Evolutionary conservation across 2,329 filamentous ascomycete genomes (phyloP).

Genomic region (Venturia effusa): DNA sequence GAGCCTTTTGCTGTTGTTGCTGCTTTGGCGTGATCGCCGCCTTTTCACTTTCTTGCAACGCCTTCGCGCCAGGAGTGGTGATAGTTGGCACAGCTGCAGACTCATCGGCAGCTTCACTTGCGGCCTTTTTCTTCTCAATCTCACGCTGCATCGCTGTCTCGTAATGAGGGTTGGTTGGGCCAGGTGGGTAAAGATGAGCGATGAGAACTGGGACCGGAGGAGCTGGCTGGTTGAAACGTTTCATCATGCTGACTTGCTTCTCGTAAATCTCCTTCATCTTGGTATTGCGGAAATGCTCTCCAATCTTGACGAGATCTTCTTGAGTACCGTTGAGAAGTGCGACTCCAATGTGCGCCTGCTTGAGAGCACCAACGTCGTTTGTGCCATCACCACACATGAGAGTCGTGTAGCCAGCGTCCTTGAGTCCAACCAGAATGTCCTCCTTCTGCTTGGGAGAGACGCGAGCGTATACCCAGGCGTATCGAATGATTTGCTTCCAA

Average conservation of each 20-base stretch:
- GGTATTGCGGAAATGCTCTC: slow-evolving; percentile 84
- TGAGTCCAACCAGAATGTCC: slow-evolving; percentile 90
- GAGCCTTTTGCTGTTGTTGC: slow-evolving; percentile 42
- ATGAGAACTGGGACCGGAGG: slow-evolving; percentile 91
- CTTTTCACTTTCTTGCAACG: slow-evolving; percentile 41
- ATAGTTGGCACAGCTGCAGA: slow-evolving; percentile 3
- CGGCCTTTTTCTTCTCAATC: slow-evolving; percentile 36
- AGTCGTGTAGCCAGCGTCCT: slow-evolving; percentile 94
- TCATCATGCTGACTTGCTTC: slow-evolving; percentile 87
- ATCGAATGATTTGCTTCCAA: slow-evolving; percentile 66
- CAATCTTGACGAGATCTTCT: slow-evolving; percentile 83
- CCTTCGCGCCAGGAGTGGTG: slow-evolving; percentile 54
- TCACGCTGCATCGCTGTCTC: slow-evolving; percentile 84
- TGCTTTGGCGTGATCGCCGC: slow-evolving; percentile 33
- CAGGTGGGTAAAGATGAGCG: slow-evolving; percentile 87
- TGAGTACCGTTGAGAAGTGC: slow-evolving; percentile 90
- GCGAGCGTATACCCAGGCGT: slow-evolving; percentile 96
- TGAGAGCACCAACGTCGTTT: slow-evolving; percentile 93
- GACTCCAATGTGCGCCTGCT: slow-evolving; percentile 95
- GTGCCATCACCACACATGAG: slow-evolving; percentile 98
- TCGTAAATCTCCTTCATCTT: slow-evolving; percentile 99
- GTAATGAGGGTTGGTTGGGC: slow-evolving; percentile 86
- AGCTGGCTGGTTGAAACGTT: slow-evolving; percentile 82
- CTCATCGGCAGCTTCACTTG: background rate
- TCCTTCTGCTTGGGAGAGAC: slow-evolving; percentile 99